Evolutionary conservation across 2,329 filamentous ascomycete species (phyloP).

Genomic region (Colletotrichum shisoi): DNA sequence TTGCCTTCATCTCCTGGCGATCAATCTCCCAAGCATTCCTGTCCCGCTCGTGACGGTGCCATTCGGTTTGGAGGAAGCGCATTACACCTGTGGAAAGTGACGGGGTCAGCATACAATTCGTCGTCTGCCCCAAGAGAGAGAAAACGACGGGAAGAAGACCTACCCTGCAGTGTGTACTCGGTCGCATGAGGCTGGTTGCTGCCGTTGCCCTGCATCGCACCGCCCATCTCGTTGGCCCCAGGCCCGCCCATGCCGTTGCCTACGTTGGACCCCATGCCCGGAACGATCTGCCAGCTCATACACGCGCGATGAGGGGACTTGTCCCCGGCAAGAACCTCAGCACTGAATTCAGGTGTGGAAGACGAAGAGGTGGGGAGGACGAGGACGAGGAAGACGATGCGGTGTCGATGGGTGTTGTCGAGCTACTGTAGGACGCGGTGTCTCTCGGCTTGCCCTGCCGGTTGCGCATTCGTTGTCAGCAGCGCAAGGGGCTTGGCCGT

Average conservation of each 20-base stretch:
- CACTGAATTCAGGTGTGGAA: constrained; percentile 16
- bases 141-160: constrained; percentile 9
- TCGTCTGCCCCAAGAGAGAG: not conserved
- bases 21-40: constrained; percentile 99
- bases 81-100: constrained; percentile 75
- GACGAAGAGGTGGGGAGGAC: not conserved
- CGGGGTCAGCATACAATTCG: constrained; percentile 6
- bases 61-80: constrained; percentile 99
- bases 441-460: constrained; percentile 13
- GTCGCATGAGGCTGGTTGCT: constrained; percentile 65
- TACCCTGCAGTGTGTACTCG: constrained; percentile 68
- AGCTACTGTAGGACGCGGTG: constrained; percentile 4
- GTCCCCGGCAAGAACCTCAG: constrained; percentile 32
- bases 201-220: constrained; percentile 57
- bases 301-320: constrained; percentile 33
- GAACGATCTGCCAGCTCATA: constrained; percentile 51
- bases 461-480: constrained; percentile 14
- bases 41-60: constrained; percentile 97
- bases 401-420: constrained; percentile 5
- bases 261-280: constrained; percentile 53
- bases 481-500: not conserved
- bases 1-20: constrained; percentile 97
- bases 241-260: constrained; percentile 49
- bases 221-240: constrained; percentile 56
- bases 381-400: not conserved